Conservation (phyloP, 176 grass and related monocot genomes). For the Pontederia paniculata region DNA sequence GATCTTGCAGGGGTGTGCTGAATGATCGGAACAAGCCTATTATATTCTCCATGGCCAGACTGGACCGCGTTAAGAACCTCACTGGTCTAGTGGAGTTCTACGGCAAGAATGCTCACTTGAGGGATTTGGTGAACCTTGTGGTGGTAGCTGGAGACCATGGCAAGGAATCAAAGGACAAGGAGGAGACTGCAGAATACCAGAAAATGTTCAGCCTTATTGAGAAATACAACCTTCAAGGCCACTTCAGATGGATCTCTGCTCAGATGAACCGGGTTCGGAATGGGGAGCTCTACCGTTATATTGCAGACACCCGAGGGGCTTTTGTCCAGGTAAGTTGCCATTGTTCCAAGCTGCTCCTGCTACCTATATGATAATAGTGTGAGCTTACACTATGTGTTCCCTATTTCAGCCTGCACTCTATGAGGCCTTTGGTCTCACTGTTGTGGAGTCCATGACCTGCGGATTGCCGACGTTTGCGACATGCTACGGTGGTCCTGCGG, state of each 20-base stretch:
- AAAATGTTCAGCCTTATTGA: slow-evolving; percentile 87
- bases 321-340: slow-evolving; percentile 64
- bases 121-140: slow-evolving; percentile 87
- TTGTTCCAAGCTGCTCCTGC: not conserved
- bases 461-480: slow-evolving; percentile 85
- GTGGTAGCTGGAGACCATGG: slow-evolving; percentile 86
- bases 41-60: slow-evolving; percentile 92
- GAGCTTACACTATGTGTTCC: not conserved
- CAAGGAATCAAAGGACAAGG: slow-evolving; percentile 80
- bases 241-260: slow-evolving; percentile 94
- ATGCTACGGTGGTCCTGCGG: slow-evolving; percentile 64
- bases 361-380: not conserved
- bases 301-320: slow-evolving; percentile 67
- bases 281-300: slow-evolving; percentile 91
- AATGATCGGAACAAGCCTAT: slow-evolving; percentile 85
- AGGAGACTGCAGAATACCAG: slow-evolving; percentile 87
- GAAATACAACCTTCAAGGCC: slow-evolving; percentile 61
- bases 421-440: slow-evolving; percentile 83
- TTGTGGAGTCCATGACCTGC: slow-evolving; percentile 84
- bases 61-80: slow-evolving; percentile 89
- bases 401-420: slow-evolving; percentile 66
- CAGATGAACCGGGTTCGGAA: slow-evolving; percentile 99
- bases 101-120: slow-evolving; percentile 51
- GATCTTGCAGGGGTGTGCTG: slow-evolving; percentile 48
- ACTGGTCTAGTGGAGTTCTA: slow-evolving; percentile 86